Conservation (phyloP, 768 basidiomycete species). For the Russula olivacea region DNA sequence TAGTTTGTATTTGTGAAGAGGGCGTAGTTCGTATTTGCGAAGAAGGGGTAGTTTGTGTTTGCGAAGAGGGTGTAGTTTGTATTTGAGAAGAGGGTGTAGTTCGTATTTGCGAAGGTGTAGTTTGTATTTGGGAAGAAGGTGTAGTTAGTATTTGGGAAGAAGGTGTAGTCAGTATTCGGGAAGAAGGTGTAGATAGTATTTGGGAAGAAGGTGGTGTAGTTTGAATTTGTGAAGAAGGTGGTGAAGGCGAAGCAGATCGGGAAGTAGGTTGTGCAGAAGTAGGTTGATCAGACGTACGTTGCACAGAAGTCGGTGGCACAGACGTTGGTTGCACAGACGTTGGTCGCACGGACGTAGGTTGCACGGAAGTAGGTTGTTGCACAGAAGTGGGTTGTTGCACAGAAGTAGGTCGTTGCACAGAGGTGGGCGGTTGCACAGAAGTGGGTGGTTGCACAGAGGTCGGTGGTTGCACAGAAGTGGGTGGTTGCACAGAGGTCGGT, state of each 20-base stretch:
- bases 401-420: neutral
- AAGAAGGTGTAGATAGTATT: no score
- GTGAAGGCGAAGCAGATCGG: neutral
- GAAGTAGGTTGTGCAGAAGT: neutral
- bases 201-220: conserved; percentile 1
- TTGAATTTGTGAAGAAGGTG: no score
- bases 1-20: neutral
- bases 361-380: neutral
- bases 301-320: no score
- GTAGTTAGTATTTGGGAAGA: neutral
- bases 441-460: neutral
- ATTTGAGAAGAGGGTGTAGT: no score
- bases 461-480: neutral
- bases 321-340: neutral
- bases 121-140: neutral
- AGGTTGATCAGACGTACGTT: neutral
- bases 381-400: neutral
- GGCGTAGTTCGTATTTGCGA: no score
- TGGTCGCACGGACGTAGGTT: neutral
- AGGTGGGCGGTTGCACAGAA: neutral
- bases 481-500: neutral
- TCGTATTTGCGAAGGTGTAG: neutral
- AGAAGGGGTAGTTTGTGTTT: no score
- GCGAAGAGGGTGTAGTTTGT: no score
- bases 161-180: no score